These are phyloP conservation scores for Cyclocybe cylindracea DNA, from an alignment of 768 basidiomycete genomes.

Conservation along the genomic window DNA sequence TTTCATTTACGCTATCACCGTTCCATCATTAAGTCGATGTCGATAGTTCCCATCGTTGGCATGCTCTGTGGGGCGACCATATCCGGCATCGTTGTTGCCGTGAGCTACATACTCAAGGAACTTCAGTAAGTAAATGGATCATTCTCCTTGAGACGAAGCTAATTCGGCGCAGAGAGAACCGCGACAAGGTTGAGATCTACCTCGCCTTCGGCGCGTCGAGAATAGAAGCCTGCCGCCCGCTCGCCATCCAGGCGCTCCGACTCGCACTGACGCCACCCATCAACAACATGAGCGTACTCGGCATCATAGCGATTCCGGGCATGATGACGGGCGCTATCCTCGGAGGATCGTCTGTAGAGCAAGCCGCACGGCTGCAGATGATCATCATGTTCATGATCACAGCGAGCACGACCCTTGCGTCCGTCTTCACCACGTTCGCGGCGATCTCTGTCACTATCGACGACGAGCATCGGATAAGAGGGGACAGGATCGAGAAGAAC, in stretches of 20 bases:
- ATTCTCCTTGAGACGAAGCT: neutral
- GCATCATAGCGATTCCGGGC: constrained; percentile 80
- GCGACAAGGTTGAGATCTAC: constrained; percentile 83
- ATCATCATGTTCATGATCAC: constrained; percentile 95
- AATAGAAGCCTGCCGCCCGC: constrained; percentile 80
- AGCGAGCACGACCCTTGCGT: constrained; percentile 70
- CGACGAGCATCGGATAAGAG: constrained; percentile 59
- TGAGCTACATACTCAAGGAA: constrained; percentile 74
- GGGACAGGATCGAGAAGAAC: constrained; percentile 55
- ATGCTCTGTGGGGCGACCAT: constrained; percentile 87
- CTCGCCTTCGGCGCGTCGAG: constrained; percentile 86
- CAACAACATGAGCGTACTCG: constrained; percentile 84
- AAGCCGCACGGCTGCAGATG: constrained; percentile 87
- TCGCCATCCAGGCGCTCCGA: constrained; percentile 77
- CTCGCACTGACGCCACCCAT: constrained; percentile 80
- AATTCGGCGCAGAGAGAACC: constrained; percentile 59
- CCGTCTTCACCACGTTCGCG: constrained; percentile 62
- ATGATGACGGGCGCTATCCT: constrained; percentile 95
- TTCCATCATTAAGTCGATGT: neutral
- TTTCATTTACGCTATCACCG: neutral
- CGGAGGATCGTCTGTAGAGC: constrained; percentile 81
- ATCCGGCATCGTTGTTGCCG: constrained; percentile 70
- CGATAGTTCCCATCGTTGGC: constrained; percentile 75
- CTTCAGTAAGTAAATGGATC: constrained; percentile 51
- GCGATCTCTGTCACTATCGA: constrained; percentile 70